A percentile compares a stretch with the other conserved stretches of the same genome.
Conservation (phyloP, 371 early-diverging fungal species). For the Dipsacomyces acuminosporus region DNA sequence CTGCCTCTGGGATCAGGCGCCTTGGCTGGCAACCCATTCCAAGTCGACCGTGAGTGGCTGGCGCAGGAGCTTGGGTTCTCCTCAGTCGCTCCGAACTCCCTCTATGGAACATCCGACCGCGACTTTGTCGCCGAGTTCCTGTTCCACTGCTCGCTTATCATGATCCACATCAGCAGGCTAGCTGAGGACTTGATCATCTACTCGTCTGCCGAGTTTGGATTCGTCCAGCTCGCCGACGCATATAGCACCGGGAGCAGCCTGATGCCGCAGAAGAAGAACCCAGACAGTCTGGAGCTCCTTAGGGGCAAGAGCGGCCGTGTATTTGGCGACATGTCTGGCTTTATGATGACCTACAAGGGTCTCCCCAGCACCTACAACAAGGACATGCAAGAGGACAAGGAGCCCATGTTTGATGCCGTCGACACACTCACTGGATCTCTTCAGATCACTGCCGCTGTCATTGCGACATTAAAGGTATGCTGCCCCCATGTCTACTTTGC, state of each 20-base stretch:
- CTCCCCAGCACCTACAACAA: slow-evolving; percentile 97
- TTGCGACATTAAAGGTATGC: slow-evolving; percentile 75
- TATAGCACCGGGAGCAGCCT: slow-evolving; percentile 95
- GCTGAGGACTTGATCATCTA: slow-evolving; percentile 96
- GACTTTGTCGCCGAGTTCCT: slow-evolving; percentile 96
- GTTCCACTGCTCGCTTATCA: slow-evolving; percentile 81
- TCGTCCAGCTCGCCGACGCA: slow-evolving; percentile 87
- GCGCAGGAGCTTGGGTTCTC: slow-evolving; percentile 84
- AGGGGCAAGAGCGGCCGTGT: slow-evolving; percentile 95
- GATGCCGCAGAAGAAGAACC: slow-evolving; percentile 99
- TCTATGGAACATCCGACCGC: slow-evolving; percentile 89
- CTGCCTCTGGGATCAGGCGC: slow-evolving; percentile 93
- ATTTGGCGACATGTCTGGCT: slow-evolving; percentile 91
- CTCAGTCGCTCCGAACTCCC: slow-evolving; percentile 76
- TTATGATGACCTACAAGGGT: slow-evolving; percentile 96
- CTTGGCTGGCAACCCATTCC: slow-evolving; percentile 95
- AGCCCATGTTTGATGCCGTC: slow-evolving; percentile 92
- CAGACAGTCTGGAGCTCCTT: slow-evolving; percentile 90
- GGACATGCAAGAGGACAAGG: slow-evolving; percentile 98
- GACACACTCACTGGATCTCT: slow-evolving; percentile 84
- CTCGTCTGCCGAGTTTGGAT: slow-evolving; percentile 86
- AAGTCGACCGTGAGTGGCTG: slow-evolving; percentile 83
- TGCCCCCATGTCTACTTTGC: neutral
- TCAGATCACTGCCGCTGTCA: slow-evolving; percentile 84
- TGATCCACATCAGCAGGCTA: slow-evolving; percentile 87